Conservation (phyloP, 139 green algal species). For the Haematococcus sp. region DNA sequence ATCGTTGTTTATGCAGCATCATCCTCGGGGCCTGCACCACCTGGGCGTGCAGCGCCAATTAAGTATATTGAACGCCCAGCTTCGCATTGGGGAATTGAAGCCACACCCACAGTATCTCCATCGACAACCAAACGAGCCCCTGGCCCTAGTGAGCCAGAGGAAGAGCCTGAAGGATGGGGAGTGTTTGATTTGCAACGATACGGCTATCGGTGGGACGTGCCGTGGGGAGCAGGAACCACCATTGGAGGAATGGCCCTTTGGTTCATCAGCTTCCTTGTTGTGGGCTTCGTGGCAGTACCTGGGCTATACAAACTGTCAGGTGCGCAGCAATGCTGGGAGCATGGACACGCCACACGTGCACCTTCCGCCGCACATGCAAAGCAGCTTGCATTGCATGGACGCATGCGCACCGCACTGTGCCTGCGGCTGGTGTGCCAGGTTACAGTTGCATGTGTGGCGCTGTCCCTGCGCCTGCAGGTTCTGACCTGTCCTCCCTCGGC, state of each 20-base stretch:
- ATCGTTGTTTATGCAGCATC: too few species aligned
- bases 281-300: conserved; percentile 71
- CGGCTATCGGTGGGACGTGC: conserved; percentile 56
- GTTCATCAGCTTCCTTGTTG: conserved; percentile 57
- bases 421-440: conserved; percentile 4
- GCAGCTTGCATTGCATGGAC: too few species aligned
- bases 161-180: conserved; percentile 27
- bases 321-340: background rate
- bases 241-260: conserved; percentile 66
- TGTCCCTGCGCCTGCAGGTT: too few species aligned
- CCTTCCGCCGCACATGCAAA: too few species aligned
- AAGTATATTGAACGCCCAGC: too few species aligned
- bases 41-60: too few species aligned
- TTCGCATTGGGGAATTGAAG: too few species aligned
- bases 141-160: background rate
- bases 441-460: conserved; percentile 16
- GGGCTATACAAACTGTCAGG: conserved; percentile 33
- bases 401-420: too few species aligned
- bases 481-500: background rate
- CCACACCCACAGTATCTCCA: too few species aligned
- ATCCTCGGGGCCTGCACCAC: too few species aligned
- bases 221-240: conserved; percentile 61
- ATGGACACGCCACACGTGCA: too few species aligned
- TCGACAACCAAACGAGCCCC: too few species aligned
- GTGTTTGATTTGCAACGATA: conserved; percentile 56